Conservation (phyloP, 257 asterid species). For the Coffea eugenioides region DNA sequence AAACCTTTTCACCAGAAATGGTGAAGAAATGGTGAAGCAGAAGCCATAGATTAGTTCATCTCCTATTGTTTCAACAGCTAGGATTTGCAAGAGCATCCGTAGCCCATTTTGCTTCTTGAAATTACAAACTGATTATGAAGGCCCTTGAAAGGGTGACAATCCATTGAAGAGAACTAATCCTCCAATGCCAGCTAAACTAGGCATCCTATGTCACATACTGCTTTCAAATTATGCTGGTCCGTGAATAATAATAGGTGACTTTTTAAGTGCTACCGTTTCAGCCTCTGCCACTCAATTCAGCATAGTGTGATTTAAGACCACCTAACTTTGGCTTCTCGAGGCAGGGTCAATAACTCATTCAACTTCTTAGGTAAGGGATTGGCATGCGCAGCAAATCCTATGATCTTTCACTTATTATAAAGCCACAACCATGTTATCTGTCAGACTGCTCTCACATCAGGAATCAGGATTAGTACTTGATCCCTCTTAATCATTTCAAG, state of each 20-base stretch:
- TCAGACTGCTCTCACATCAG: neutral
- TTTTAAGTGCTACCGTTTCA: neutral
- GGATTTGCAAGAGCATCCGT: neutral
- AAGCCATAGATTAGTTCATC: neutral
- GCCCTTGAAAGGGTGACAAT: neutral
- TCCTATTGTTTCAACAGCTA: neutral
- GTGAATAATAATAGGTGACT: neutral
- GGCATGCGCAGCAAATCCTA: neutral
- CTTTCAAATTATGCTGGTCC: neutral
- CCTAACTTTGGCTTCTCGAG: neutral
- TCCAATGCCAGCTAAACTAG: neutral
- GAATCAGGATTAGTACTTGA: neutral
- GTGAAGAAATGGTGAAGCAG: neutral
- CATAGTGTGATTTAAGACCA: neutral
- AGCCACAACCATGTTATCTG: neutral
- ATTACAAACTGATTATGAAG: neutral
- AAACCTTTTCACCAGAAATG: neutral
- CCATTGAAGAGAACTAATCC: neutral
- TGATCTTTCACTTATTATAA: neutral
- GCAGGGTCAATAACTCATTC: neutral
- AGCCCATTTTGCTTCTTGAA: neutral
- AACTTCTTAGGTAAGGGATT: neutral
- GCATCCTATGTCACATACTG: neutral
- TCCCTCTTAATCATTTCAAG: neutral
- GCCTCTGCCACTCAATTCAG: neutral